phyloP scores from a whole-genome alignment of 345 rosid species.

The Lepidium aucheri region DNA sequence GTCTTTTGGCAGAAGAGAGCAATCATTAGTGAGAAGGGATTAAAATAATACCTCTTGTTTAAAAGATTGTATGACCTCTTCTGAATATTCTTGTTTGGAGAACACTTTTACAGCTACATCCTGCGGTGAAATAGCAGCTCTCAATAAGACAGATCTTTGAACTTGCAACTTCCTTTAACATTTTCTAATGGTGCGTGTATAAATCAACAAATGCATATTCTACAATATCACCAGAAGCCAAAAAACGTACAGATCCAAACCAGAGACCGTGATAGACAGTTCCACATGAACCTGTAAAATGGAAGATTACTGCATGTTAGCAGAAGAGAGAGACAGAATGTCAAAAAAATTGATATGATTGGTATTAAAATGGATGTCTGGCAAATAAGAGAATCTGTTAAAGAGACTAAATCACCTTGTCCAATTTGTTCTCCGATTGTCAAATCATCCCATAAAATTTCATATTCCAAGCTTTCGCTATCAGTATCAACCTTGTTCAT shows the following conservation, averaged over 20 bases:
- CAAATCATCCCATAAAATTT: conserved; percentile 94
- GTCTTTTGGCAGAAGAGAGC: too few species aligned
- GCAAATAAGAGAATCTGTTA: background rate
- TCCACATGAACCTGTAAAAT: conserved; percentile 85
- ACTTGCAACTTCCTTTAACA: background rate
- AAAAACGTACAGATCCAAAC: conserved; percentile 96
- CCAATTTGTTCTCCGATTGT: conserved; percentile 80
- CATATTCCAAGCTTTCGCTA: conserved; percentile 69
- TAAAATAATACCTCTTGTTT: conserved; percentile 65
- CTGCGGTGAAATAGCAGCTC: conserved; percentile 39
- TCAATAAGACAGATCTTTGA: conserved; percentile 10
- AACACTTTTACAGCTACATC: conserved; percentile 97
- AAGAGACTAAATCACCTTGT: conserved; percentile 52
- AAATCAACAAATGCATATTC: conserved; percentile 17
- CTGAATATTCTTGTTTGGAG: conserved; percentile 91
- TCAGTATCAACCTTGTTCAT: conserved; percentile 72
- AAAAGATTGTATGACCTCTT: conserved; percentile 70
- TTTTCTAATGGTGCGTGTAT: background rate
- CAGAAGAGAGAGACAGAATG: background rate
- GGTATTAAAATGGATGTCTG: background rate
- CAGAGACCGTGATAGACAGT: conserved; percentile 95
- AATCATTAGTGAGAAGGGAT: background rate
- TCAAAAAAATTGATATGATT: conserved; percentile 10
- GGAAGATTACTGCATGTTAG: conserved; percentile 17
- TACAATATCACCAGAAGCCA: conserved; percentile 20